Evolutionary conservation across 1,284 basidiomycete genomes (phyloP), one percentile per base, ranked within the genome.

Genomic region (Retiboletus fuscus): DNA sequence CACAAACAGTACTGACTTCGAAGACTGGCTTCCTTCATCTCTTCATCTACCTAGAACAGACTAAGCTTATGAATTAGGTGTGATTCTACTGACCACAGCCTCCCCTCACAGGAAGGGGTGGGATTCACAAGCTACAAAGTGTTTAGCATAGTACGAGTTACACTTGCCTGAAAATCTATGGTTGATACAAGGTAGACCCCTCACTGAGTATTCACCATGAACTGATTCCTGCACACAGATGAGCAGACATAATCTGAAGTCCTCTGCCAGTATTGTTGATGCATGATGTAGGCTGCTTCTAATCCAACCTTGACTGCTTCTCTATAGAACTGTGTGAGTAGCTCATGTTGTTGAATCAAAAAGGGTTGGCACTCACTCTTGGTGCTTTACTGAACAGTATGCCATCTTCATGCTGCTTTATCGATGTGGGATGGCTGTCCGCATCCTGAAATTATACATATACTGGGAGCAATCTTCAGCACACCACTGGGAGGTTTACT

Each of bases 171-270:
- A 41, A 60, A 64, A 41, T 43, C 28, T 44, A 62, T 66, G 61
- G 53, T 67, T 46, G 53, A 34, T 60, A 61, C 61, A 66, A 60
- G 44, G 61, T 44, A 62, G 28, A 47, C 3, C 41, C 66, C 51
- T 78, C 77, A 82, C n/a, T n/a, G n/a, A 60, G 79, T 74, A 68
- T 81, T 81, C 41, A 70, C 68, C 82, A 83, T 75, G 53, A 82
- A 82, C 68, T 83, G 68, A 41, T 80, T 78, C 67, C 70, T 83
- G 68, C 82, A 81, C 39, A 71, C 73, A 61, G 76, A 66, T 30
- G 80, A 83, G 63, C 80, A 81, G 67, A 81, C 83, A 73, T 81
- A 83, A 69, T 83, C 81, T 6, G 73, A 80, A 51, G 58, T 58
- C 41, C 77, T 72, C 64, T 81, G 80, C 20, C 81, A 82, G 62